These are phyloP conservation scores for Phlyctochytrium bullatum DNA, from an alignment of 192 early-diverging fungal genomes.

Conservation along the genomic window DNA sequence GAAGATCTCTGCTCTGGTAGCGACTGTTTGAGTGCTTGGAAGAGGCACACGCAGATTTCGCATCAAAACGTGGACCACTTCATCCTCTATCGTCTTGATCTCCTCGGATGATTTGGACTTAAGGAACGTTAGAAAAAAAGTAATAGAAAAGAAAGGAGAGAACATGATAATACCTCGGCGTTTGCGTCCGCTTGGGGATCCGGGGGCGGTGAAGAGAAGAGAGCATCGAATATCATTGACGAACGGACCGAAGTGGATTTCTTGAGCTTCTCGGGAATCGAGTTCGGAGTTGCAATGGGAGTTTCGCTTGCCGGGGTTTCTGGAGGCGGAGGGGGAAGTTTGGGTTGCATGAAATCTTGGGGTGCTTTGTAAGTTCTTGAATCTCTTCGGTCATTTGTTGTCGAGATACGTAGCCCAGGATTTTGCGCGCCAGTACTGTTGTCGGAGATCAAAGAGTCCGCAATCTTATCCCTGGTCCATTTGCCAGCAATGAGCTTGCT, in stretches of 20 bases:
- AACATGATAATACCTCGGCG: conserved; percentile 2
- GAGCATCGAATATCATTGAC: neutral
- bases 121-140: too few relatives aligned
- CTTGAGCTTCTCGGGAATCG: neutral
- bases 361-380: neutral
- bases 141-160: too few relatives aligned
- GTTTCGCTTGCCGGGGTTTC: neutral
- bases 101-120: conserved; percentile 34
- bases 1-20: conserved; percentile 80
- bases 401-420: neutral
- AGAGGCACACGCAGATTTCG: conserved; percentile 86
- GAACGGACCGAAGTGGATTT: neutral
- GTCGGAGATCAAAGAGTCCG: conserved; percentile 36
- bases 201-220: neutral
- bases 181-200: neutral
- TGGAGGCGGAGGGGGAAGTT: neutral
- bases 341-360: neutral
- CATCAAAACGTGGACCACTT: conserved; percentile 86
- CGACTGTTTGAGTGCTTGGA: conserved; percentile 73
- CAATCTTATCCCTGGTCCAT: conserved; percentile 49
- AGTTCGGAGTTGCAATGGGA: neutral
- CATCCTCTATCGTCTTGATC: conserved; percentile 57
- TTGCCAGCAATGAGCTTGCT: conserved; percentile 62
- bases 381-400: neutral
- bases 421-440: conserved; percentile 5